Evolutionary conservation across 2,329 filamentous ascomycete genomes (phyloP).

Genomic region (Ophiostoma tasmaniense): DNA sequence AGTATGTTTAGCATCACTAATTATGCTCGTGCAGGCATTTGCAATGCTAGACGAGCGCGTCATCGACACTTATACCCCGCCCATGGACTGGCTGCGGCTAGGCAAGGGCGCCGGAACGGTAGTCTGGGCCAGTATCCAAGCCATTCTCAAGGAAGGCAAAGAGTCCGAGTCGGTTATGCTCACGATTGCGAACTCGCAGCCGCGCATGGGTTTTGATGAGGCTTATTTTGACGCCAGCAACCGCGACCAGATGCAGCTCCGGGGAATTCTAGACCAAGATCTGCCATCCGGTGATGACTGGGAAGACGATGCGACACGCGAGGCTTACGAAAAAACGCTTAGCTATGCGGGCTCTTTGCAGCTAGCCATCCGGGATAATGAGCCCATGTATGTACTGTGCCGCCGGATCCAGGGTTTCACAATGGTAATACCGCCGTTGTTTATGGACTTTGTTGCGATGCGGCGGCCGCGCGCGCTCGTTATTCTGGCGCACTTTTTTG

Average conservation of each 20-base stretch:
- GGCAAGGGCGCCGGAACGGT: conserved; percentile 23
- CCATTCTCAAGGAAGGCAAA: conserved; percentile 18
- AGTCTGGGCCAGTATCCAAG: conserved; percentile 24
- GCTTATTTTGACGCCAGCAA: conserved; percentile 23
- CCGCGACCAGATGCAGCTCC: conserved; percentile 21
- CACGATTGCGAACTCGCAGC: conserved; percentile 20
- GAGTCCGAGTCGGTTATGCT: conserved; percentile 19
- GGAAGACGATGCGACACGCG: conserved; percentile 22
- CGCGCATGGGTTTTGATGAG: conserved; percentile 23
- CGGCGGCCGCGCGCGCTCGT: conserved; percentile 24
- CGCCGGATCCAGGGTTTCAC: conserved; percentile 25
- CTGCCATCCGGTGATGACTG: conserved; percentile 21
- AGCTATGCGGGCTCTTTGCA: conserved; percentile 25
- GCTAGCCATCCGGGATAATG: conserved; percentile 23
- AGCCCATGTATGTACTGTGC: conserved; percentile 27
- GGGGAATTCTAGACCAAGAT: conserved; percentile 20
- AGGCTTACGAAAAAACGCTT: conserved; percentile 25
- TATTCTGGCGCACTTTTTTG: conserved; percentile 25
- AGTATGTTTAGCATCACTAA: conserved; percentile 23
- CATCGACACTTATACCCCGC: conserved; percentile 23
- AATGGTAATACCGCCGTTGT: conserved; percentile 22
- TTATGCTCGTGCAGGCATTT: conserved; percentile 24
- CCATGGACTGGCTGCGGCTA: conserved; percentile 23
- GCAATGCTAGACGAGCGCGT: conserved; percentile 24
- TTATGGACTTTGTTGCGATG: conserved; percentile 22